Conservation (phyloP, 768 basidiomycete species). For the Tulasnella sp. region DNA sequence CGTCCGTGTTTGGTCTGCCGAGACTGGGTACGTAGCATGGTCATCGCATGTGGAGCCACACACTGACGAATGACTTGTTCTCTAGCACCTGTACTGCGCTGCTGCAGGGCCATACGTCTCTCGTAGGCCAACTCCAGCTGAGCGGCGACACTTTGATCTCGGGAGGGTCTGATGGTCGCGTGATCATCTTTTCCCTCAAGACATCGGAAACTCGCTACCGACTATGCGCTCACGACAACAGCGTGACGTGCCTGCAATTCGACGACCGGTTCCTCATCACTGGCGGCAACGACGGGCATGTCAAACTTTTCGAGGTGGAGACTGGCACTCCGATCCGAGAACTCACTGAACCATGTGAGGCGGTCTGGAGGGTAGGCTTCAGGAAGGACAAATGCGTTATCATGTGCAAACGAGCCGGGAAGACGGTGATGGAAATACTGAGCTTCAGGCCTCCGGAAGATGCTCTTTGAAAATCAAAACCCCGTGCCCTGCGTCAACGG, state of each 20-base stretch:
- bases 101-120: conserved; percentile 80
- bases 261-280: conserved; percentile 71
- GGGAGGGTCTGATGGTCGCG: conserved; percentile 79
- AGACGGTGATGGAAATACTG: conserved; percentile 84
- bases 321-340: conserved; percentile 65
- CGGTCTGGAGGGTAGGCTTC: conserved; percentile 78
- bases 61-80: conserved; percentile 1
- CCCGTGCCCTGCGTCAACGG: conserved; percentile 7
- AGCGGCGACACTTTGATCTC: conserved; percentile 58
- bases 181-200: conserved; percentile 52
- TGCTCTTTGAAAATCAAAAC: conserved; percentile 7
- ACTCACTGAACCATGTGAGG: conserved; percentile 61
- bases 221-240: conserved; percentile 79
- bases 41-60: neutral
- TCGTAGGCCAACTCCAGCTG: conserved; percentile 84
- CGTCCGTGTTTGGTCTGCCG: conserved; percentile 80
- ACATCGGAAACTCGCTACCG: conserved; percentile 33
- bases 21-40: conserved; percentile 53
- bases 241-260: conserved; percentile 77
- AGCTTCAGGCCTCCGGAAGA: conserved; percentile 33
- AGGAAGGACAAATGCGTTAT: conserved; percentile 61
- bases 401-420: conserved; percentile 65
- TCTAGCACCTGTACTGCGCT: conserved; percentile 66
- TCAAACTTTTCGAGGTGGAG: conserved; percentile 53
- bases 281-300: conserved; percentile 76